Percentiles rank a stretch among this genome's conserved stretches.
Evolutionary conservation across 1,139 yeast genomes (phyloP).

Genomic region (Barnettozyma hawaiiensis): DNA sequence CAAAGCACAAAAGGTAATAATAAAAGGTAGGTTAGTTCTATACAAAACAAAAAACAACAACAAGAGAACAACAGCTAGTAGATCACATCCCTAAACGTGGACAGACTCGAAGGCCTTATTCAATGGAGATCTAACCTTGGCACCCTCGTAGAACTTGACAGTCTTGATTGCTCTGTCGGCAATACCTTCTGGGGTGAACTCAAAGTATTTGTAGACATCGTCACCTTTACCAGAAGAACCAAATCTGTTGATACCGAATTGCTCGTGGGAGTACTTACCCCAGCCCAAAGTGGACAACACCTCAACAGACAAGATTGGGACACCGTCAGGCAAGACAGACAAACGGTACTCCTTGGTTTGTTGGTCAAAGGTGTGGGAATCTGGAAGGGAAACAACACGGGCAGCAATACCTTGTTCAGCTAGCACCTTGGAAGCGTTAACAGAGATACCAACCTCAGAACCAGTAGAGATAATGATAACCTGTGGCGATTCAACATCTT

Average conservation of each 20-base stretch:
- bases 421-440: constrained; percentile 74
- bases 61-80: neutral
- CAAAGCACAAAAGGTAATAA: too few species aligned
- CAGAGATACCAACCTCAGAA: constrained; percentile 85
- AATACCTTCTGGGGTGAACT: constrained; percentile 90
- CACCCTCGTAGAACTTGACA: constrained; percentile 78
- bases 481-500: constrained; percentile 59
- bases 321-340: constrained; percentile 89
- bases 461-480: constrained; percentile 87
- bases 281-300: constrained; percentile 91
- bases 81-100: constrained; percentile 10
- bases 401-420: constrained; percentile 66
- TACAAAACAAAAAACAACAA: too few species aligned
- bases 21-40: neutral
- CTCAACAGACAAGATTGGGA: constrained; percentile 91
- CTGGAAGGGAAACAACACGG: constrained; percentile 88
- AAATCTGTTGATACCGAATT: constrained; percentile 91
- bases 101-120: constrained; percentile 55
- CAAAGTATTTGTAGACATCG: constrained; percentile 79
- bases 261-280: constrained; percentile 95
- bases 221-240: constrained; percentile 96
- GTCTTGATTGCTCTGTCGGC: constrained; percentile 82
- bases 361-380: constrained; percentile 81
- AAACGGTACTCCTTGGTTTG: constrained; percentile 78
- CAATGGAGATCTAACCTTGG: constrained; percentile 67